Conservation (phyloP, 257 asterid genomes). For the Misopates orontium region DNA sequence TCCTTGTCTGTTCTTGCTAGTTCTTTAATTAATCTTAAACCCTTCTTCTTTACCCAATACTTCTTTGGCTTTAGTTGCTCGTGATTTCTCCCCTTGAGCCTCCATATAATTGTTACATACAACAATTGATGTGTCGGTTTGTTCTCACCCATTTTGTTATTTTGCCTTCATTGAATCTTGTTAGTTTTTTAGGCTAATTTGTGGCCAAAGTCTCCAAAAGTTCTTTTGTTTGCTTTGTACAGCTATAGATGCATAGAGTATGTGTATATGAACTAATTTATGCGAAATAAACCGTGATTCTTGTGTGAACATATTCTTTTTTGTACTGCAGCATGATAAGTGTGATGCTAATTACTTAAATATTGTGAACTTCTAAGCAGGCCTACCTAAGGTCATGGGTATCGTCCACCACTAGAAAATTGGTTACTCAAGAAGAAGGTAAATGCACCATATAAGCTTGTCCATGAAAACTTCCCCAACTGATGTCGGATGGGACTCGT, state of each 20-base stretch:
- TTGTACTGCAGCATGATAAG: conserved; percentile 12
- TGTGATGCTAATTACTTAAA: not conserved
- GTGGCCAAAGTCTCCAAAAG: conserved; percentile 43
- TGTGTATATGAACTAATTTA: conserved; percentile 21
- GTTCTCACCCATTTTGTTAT: conserved; percentile 30
- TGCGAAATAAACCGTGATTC: conserved; percentile 23
- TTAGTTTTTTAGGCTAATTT: conserved; percentile 54
- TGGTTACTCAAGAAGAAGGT: too few relatives aligned
- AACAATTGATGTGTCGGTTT: conserved; percentile 42
- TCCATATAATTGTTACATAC: conserved; percentile 46
- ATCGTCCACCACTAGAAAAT: too few relatives aligned
- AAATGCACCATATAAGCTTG: too few relatives aligned
- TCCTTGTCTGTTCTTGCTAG: conserved; percentile 61
- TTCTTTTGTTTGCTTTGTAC: conserved; percentile 54
- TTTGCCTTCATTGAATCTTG: conserved; percentile 29
- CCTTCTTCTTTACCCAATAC: conserved; percentile 30
- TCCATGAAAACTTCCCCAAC: too few relatives aligned
- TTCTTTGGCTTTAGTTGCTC: conserved; percentile 46
- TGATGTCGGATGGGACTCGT: too few relatives aligned
- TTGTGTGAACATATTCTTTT: conserved; percentile 15
- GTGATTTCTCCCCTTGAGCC: conserved; percentile 47
- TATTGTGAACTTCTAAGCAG: not conserved
- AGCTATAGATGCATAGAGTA: conserved; percentile 34
- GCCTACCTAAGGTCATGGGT: too few relatives aligned
- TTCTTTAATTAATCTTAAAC: conserved; percentile 41